These are phyloP conservation scores for Kwoniella botswanensis DNA, from an alignment of 768 basidiomycete genomes.

Conservation along the genomic window DNA sequence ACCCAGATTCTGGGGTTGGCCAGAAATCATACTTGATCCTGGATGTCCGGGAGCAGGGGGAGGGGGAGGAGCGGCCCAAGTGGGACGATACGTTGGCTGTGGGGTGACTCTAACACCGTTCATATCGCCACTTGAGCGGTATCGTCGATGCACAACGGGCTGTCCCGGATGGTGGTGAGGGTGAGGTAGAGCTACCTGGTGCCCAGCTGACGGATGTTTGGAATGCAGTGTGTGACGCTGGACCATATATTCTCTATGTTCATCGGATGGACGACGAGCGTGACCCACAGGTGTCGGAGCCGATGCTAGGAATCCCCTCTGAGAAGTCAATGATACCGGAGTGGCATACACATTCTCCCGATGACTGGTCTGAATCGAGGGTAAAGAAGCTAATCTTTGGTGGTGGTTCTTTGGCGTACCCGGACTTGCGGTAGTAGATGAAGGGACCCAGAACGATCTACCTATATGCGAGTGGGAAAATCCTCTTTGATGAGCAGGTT, in stretches of 20 bases:
- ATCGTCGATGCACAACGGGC: background rate
- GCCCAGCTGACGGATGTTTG: background rate
- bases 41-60: background rate
- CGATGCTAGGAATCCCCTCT: background rate
- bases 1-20: background rate
- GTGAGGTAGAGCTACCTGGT: background rate
- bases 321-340: conserved; percentile 8
- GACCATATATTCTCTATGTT: background rate
- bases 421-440: background rate
- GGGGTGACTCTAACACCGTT: background rate
- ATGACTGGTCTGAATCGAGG: conserved; percentile 4
- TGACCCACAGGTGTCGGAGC: background rate
- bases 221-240: background rate
- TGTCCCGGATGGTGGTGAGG: background rate
- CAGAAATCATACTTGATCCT: background rate
- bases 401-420: background rate
- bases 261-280: background rate
- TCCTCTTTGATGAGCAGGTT: background rate
- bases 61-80: conserved; percentile 11
- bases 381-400: conserved; percentile 4
- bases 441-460: conserved; percentile 2
- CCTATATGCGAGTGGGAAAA: background rate
- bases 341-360: conserved; percentile 10
- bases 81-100: background rate
- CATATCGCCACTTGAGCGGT: conserved; percentile 11